These are phyloP conservation scores for Spatholobus suberectus DNA, from an alignment of 306 rosid genomes.

Conservation along the genomic window DNA sequence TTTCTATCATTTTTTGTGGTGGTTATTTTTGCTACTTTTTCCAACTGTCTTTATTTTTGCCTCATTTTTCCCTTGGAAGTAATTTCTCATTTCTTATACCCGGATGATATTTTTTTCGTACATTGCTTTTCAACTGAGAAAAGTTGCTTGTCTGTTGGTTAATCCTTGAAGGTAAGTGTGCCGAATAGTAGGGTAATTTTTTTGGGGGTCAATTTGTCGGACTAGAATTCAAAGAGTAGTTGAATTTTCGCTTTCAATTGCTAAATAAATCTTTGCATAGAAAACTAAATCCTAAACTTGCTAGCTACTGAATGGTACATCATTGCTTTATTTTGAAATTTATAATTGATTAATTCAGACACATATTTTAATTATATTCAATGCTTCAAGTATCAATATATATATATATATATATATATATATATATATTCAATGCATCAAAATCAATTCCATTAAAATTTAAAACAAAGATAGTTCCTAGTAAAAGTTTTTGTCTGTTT, in stretches of 20 bases:
- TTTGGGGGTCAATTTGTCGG: constrained; percentile 1
- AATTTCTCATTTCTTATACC: not conserved
- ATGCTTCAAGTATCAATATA: too few species aligned
- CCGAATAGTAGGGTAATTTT: not conserved
- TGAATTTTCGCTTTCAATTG: not conserved
- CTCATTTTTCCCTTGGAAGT: not conserved
- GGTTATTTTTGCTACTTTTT: not conserved
- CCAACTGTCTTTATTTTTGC: not conserved
- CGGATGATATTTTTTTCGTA: not conserved
- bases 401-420: too few species aligned
- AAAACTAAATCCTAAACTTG: not conserved
- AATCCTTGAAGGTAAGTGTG: constrained; percentile 7
- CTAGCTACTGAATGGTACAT: not conserved
- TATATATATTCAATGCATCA: not conserved
- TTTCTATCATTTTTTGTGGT: not conserved
- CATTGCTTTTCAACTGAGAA: not conserved
- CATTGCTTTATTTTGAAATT: not conserved
- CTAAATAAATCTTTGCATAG: not conserved
- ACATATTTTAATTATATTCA: too few species aligned
- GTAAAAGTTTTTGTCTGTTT: not conserved
- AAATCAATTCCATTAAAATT: not conserved
- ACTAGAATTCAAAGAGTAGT: not conserved
- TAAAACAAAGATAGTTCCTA: not conserved
- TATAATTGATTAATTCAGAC: too few species aligned
- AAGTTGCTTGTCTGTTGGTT: constrained; percentile 11